These are phyloP conservation scores for Choricystis sp. DNA, from an alignment of 139 green algal species.

Conservation along the genomic window DNA sequence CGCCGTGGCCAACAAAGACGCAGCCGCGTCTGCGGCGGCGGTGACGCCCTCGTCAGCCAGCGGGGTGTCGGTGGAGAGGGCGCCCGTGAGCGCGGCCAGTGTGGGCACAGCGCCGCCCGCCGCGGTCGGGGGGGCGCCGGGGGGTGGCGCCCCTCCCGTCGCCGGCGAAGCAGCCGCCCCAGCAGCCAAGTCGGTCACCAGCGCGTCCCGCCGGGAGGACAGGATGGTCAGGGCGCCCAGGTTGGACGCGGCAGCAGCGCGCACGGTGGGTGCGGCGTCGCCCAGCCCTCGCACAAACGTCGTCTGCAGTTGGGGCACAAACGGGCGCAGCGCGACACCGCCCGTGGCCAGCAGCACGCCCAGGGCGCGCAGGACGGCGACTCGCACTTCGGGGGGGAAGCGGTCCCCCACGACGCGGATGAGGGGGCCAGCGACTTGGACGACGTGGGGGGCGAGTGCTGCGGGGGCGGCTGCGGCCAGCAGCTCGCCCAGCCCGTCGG, in stretches of 20 bases:
- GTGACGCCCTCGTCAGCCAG: constrained; percentile 28
- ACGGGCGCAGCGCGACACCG: constrained; percentile 76
- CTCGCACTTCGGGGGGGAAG: constrained; percentile 57
- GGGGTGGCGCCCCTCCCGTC: not conserved
- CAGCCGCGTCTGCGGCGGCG: constrained; percentile 20
- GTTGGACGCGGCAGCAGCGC: constrained; percentile 49
- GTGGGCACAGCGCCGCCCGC: not conserved
- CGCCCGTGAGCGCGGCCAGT: not conserved
- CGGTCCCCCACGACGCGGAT: constrained; percentile 89
- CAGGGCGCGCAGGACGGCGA: constrained; percentile 77
- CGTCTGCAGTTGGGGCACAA: constrained; percentile 95
- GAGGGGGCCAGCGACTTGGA: constrained; percentile 70
- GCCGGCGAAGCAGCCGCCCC: not conserved
- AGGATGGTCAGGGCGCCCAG: constrained; percentile 59
- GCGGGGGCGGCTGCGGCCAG: constrained; percentile 58
- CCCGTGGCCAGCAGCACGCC: constrained; percentile 68
- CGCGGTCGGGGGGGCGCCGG: not conserved
- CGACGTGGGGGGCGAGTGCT: constrained; percentile 73
- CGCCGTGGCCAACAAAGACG: constrained; percentile 4
- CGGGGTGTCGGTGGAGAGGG: constrained; percentile 5
- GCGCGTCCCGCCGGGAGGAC: constrained; percentile 52
- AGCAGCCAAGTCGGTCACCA: constrained; percentile 29
- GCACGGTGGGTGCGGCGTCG: constrained; percentile 35
- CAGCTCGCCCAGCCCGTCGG: constrained; percentile 80
- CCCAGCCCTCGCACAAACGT: constrained; percentile 93